These are phyloP conservation scores for Solanum sparsipilum DNA, from an alignment of 257 asterid genomes.

Conservation along the genomic window DNA sequence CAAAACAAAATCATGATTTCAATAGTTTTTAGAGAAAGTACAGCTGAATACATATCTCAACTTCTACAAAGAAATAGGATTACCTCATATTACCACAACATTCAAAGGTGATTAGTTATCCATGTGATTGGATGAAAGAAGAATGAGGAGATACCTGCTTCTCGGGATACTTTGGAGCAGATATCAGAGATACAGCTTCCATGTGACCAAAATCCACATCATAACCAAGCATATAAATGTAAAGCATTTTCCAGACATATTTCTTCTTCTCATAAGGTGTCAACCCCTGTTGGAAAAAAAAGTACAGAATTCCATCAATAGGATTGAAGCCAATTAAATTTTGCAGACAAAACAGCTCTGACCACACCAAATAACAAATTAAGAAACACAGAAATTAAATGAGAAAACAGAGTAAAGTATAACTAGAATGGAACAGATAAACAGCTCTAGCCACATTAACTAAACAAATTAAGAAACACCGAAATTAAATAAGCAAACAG, in stretches of 20 bases:
- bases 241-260: conserved; percentile 99
- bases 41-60: background rate
- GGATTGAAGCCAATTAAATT: background rate
- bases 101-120: background rate
- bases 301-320: background rate
- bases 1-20: background rate
- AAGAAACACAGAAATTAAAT: background rate
- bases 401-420: background rate
- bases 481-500: background rate
- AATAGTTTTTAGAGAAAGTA: background rate
- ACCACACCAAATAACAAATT: background rate
- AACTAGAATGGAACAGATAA: background rate
- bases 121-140: background rate
- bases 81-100: background rate
- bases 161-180: conserved; percentile 99
- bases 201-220: conserved; percentile 99
- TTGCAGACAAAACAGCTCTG: background rate
- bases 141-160: conserved; percentile 59
- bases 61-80: background rate
- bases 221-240: conserved; percentile 96
- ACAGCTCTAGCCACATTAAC: background rate
- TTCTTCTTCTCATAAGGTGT: conserved; percentile 96
- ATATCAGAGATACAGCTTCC: conserved; percentile 97
- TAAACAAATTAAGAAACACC: background rate
- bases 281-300: conserved; percentile 47